phyloP scores from a whole-genome alignment of 2,329 filamentous ascomycete species.

The Epicoccum sorghinum region DNA sequence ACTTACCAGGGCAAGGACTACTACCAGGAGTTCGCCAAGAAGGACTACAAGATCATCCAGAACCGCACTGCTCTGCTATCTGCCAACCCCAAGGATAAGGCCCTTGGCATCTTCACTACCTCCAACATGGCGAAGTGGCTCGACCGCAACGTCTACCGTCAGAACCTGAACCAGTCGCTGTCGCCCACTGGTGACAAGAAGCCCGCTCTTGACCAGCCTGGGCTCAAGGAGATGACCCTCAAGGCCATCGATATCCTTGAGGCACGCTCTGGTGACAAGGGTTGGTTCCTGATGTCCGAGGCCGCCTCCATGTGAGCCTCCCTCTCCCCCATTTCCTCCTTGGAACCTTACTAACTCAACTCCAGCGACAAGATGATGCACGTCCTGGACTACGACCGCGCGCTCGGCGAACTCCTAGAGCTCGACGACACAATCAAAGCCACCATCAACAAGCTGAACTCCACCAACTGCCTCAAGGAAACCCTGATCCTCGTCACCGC shows the following conservation, averaged over 20 bases:
- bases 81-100: conserved; percentile 64
- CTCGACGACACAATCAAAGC: conserved; percentile 82
- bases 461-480: conserved; percentile 70
- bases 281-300: conserved; percentile 89
- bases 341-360: neutral
- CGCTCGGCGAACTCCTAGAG: conserved; percentile 82
- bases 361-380: conserved; percentile 76
- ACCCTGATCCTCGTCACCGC: conserved; percentile 82
- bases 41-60: conserved; percentile 72
- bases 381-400: conserved; percentile 80
- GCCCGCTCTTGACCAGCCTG: conserved; percentile 75
- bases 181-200: conserved; percentile 69
- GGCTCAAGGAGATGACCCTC: conserved; percentile 86
- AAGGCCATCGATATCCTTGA: conserved; percentile 84
- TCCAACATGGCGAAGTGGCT: conserved; percentile 83
- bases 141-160: conserved; percentile 78
- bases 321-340: neutral
- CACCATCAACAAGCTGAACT: conserved; percentile 72
- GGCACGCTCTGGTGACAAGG: conserved; percentile 67
- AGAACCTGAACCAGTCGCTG: conserved; percentile 73
- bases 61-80: conserved; percentile 75
- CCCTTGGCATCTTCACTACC: conserved; percentile 78
- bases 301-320: conserved; percentile 73
- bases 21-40: conserved; percentile 70
- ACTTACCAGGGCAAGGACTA: conserved; percentile 77